Evolutionary conservation across 163 green algal species (phyloP).

Genomic region (Scenedesmus sp.): DNA sequence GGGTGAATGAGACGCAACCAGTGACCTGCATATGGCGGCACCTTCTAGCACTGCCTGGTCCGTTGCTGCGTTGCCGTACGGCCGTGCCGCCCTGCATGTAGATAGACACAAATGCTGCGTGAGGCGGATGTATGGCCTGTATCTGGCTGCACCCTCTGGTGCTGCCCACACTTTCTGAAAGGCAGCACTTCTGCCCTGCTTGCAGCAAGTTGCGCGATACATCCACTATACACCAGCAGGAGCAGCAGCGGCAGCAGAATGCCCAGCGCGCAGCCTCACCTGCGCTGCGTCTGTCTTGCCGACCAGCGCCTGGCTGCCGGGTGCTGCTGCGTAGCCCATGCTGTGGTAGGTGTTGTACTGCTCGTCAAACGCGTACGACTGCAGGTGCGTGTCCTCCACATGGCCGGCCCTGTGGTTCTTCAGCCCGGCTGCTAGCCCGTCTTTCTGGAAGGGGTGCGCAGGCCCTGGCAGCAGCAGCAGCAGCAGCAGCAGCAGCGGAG

Average conservation of each 20-base stretch:
- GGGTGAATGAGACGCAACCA: too few relatives aligned
- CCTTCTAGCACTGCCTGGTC: too few relatives aligned
- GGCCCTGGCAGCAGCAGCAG: constrained; percentile 63
- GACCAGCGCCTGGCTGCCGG: constrained; percentile 29
- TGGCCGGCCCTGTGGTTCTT: constrained; percentile 90
- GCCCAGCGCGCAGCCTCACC: constrained; percentile 24
- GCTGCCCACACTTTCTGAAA: too few relatives aligned
- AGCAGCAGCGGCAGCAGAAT: background rate
- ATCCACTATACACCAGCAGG: background rate
- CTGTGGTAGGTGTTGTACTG: constrained; percentile 94
- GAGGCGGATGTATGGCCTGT: too few relatives aligned
- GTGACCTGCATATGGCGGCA: too few relatives aligned
- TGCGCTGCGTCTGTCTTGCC: constrained; percentile 19
- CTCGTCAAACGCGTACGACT: constrained; percentile 91
- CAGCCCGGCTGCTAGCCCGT: constrained; percentile 78
- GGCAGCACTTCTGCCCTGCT: too few relatives aligned
- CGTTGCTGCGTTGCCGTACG: too few relatives aligned
- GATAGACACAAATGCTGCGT: too few relatives aligned
- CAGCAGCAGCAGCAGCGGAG: background rate
- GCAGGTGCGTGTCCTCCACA: constrained; percentile 88
- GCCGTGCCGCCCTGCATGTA: too few relatives aligned
- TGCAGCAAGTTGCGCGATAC: too few relatives aligned
- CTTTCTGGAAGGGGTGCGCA: constrained; percentile 79
- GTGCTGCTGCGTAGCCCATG: constrained; percentile 63
- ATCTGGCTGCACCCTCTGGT: too few relatives aligned